Percentiles rank a stretch among this genome's conserved stretches.
Evolutionary conservation across 2,329 filamentous ascomycete species (phyloP).

Genomic region (Rutstroemia sp.): DNA sequence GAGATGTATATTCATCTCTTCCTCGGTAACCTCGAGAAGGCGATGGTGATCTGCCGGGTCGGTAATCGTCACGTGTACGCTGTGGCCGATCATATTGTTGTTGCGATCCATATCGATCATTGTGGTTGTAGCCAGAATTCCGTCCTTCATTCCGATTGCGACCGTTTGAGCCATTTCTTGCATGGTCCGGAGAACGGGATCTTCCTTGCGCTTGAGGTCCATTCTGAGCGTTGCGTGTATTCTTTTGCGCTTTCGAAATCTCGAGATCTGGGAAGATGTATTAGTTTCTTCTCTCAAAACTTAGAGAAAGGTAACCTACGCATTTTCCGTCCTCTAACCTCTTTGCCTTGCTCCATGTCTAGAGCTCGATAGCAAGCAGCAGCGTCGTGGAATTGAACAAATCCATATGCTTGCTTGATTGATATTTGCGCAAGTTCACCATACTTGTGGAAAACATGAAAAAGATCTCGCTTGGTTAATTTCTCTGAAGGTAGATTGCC

Average conservation of each 20-base stretch:
- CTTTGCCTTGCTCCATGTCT: conserved; percentile 67
- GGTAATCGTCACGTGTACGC: conserved; percentile 58
- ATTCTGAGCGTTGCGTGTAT: conserved; percentile 49
- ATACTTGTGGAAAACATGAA: conserved; percentile 79
- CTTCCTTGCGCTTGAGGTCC: conserved; percentile 33
- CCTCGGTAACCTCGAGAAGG: conserved; percentile 16
- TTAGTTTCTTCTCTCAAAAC: background rate
- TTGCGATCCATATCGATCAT: conserved; percentile 31
- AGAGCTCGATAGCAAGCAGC: conserved; percentile 70
- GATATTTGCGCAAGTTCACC: conserved; percentile 90
- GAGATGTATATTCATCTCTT: conserved; percentile 20
- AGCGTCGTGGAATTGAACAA: conserved; percentile 83
- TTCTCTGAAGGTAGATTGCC: conserved; percentile 90
- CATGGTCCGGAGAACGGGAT: conserved; percentile 57
- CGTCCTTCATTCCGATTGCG: conserved; percentile 30
- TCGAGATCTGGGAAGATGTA: conserved; percentile 60
- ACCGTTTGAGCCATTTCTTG: conserved; percentile 30
- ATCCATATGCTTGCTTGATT: conserved; percentile 93
- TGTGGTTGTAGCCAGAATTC: conserved; percentile 32
- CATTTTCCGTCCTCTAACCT: conserved; percentile 85
- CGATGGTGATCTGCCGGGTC: conserved; percentile 8
- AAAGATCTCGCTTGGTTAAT: conserved; percentile 89
- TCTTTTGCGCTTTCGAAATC: conserved; percentile 81
- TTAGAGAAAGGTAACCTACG: conserved; percentile 50
- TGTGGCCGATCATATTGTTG: conserved; percentile 36